A percentile compares a stretch with the other conserved stretches of the same genome.
Conservation (phyloP, 2,329 filamentous ascomycete genomes). For the Orbilia oligospora region DNA sequence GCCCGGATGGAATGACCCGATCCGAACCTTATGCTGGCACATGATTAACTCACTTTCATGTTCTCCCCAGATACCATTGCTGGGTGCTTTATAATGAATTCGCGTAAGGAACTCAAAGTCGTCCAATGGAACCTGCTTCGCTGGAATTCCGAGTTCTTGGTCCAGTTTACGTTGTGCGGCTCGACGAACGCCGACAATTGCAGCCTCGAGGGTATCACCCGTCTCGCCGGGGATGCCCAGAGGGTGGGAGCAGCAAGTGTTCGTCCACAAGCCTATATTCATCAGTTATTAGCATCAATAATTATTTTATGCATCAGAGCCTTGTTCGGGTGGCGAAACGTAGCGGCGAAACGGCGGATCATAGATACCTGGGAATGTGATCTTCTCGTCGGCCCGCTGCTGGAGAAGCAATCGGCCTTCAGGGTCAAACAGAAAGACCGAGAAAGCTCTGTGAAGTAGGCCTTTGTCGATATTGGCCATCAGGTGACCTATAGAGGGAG, state of each 20-base stretch:
- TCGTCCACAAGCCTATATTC: slow-evolving; percentile 89
- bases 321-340: neutral
- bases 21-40: slow-evolving; percentile 32
- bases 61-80: slow-evolving; percentile 98
- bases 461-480: slow-evolving; percentile 99
- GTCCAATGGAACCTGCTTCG: slow-evolving; percentile 88
- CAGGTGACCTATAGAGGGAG: slow-evolving; percentile 79
- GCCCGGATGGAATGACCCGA: slow-evolving; percentile 28
- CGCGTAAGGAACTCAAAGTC: slow-evolving; percentile 94
- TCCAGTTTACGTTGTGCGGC: slow-evolving; percentile 93
- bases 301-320: slow-evolving; percentile 1
- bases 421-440: slow-evolving; percentile 96
- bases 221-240: slow-evolving; percentile 92
- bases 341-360: neutral
- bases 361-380: slow-evolving; percentile 81
- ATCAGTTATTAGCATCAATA: neutral
- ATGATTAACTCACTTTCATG: slow-evolving; percentile 83
- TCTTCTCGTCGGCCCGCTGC: slow-evolving; percentile 95
- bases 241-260: slow-evolving; percentile 98
- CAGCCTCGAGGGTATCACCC: slow-evolving; percentile 82
- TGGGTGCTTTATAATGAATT: slow-evolving; percentile 98
- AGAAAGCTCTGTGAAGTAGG: slow-evolving; percentile 96
- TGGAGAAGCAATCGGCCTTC: slow-evolving; percentile 93
- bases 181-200: slow-evolving; percentile 87
- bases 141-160: slow-evolving; percentile 93